These are phyloP conservation scores for Neofusicoccum kwambonambiense DNA, from an alignment of 2,329 filamentous ascomycete species.

Conservation along the genomic window DNA sequence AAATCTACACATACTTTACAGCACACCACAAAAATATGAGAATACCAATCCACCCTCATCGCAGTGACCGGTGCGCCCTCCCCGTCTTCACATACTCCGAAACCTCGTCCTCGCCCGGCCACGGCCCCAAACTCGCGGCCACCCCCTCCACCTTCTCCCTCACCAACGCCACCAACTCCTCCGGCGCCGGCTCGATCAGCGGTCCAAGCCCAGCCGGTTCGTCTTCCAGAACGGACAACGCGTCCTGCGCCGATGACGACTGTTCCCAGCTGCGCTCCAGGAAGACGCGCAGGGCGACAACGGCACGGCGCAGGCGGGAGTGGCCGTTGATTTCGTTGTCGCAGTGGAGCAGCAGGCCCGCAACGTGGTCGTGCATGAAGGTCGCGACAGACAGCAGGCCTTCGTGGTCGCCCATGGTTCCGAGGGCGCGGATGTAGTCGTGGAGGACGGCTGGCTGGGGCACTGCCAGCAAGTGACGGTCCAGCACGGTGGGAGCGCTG, in stretches of 20 bases:
- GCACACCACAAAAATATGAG: no score
- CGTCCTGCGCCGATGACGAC: neutral
- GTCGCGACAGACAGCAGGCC: slow-evolving; percentile 53
- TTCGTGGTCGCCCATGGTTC: slow-evolving; percentile 57
- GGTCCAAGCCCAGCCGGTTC: neutral
- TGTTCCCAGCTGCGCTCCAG: slow-evolving; percentile 36
- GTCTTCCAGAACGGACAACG: neutral
- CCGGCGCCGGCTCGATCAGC: slow-evolving; percentile 21
- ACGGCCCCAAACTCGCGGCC: slow-evolving; percentile 41
- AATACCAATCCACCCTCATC: neutral
- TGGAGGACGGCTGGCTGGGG: slow-evolving; percentile 53
- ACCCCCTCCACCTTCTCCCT: slow-evolving; percentile 35
- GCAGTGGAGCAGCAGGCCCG: neutral
- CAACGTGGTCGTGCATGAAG: neutral
- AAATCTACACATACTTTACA: no score
- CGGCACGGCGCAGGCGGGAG: slow-evolving; percentile 38
- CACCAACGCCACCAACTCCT: slow-evolving; percentile 33
- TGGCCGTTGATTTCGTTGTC: slow-evolving; percentile 41
- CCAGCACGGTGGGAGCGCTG: slow-evolving; percentile 22
- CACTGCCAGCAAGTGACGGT: slow-evolving; percentile 37
- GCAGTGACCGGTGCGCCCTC: neutral
- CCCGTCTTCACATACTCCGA: slow-evolving; percentile 26
- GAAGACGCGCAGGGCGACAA: slow-evolving; percentile 43
- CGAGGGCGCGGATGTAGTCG: slow-evolving; percentile 63
- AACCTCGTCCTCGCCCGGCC: slow-evolving; percentile 45